Evolutionary conservation across 306 rosid species (phyloP).

Genomic region (Myrica gale): DNA sequence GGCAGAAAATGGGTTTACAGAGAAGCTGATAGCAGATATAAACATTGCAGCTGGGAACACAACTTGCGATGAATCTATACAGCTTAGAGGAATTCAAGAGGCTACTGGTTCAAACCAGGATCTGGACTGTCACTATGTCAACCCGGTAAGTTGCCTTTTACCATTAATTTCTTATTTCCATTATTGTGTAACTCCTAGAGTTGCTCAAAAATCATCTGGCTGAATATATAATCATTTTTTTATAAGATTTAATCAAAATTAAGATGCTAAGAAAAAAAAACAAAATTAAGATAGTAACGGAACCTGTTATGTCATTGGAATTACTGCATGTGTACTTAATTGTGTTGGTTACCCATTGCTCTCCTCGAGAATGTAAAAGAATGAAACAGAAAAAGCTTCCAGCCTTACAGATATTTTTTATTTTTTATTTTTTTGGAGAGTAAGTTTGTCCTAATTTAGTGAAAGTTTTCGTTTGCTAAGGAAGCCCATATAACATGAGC

Average conservation of each 20-base stretch:
- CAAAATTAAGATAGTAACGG: conserved; percentile 8
- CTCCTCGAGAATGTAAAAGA: conserved; percentile 10
- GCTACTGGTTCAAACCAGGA: conserved; percentile 69
- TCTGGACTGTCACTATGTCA: conserved; percentile 48
- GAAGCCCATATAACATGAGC: background rate
- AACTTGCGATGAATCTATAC: conserved; percentile 56
- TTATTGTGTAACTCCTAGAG: conserved; percentile 16
- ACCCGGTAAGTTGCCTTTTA: conserved; percentile 47
- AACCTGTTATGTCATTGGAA: conserved; percentile 23
- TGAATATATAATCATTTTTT: conserved; percentile 13
- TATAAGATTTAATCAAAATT: conserved; percentile 9
- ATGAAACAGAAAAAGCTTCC: background rate
- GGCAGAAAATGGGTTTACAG: conserved; percentile 89
- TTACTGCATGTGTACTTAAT: background rate
- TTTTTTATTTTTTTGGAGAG: no score
- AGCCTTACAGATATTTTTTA: background rate
- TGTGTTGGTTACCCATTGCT: conserved; percentile 11
- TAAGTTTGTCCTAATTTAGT: background rate
- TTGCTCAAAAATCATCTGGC: conserved; percentile 21
- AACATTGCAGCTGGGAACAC: conserved; percentile 80
- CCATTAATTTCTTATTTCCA: conserved; percentile 15
- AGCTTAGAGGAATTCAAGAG: conserved; percentile 54
- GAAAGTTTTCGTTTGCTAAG: background rate
- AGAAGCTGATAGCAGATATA: conserved; percentile 89
- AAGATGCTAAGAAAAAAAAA: background rate